Evolutionary conservation across 2,329 filamentous ascomycete species (phyloP), one percentile per base, ranked within the genome.

Genomic region (Colletotrichum eleusines): DNA sequence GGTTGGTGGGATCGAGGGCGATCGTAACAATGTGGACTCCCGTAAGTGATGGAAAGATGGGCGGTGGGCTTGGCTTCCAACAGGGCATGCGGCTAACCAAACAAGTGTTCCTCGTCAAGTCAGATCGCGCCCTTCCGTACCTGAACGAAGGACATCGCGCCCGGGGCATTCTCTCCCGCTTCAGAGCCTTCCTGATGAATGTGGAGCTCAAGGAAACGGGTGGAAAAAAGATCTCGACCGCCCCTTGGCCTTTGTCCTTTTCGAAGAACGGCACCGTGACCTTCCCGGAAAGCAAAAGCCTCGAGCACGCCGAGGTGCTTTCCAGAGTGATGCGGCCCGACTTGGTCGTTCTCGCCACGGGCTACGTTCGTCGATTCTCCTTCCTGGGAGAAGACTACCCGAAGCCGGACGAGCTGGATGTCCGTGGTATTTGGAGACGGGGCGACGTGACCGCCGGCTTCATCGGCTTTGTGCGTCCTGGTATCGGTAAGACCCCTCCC

Each of bases 351-450:
- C 80, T 85, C 60, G 83, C 82, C 5, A 87, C 85, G 0, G 85
- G 85, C 0, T 87, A 87, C 73, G 76, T 75, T 0, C 80, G 81
- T 31, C 75, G 76, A 2, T 84, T 86, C 55, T 75, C 74, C 0
- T 86, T 85, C 73, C 75, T 86, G 11, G 74, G 77, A 18, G 71
- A 74, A 0, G 74, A 74, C 1, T 85, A 84, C 64, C 83, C 86
- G 0, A 80, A 77, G 6, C 83, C 86, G 8, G 77, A 83, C 58
- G 83, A 88, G 57, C 78, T 83, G 26, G 83, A 85, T 70, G 84
- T 89, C 18, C 84, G 87, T n/a, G 81, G 84, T 23, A 81, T 91
- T 57, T 90, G 89, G 76, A 79, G 77, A 33, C 65, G 75, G 3
- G 76, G 76, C 4, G 80, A 84, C 42, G 76, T 82, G 1, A 78